Evolutionary conservation across 1,139 yeast genomes (phyloP).

Genomic region (Spathaspora sp.): DNA sequence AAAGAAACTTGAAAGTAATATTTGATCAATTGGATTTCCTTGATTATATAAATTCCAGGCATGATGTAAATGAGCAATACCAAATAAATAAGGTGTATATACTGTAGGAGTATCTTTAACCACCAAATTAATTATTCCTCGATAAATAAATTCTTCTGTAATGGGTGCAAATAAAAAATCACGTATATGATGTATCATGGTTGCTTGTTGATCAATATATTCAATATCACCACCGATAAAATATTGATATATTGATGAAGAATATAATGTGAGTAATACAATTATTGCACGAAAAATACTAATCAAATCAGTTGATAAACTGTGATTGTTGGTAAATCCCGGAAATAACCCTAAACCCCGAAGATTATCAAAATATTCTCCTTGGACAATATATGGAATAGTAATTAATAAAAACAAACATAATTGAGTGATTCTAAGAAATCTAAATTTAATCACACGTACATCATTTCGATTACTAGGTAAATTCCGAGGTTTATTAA

Average conservation of each 20-base stretch:
- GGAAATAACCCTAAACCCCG: constrained; percentile 28
- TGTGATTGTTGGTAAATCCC: constrained; percentile 21
- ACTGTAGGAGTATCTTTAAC: constrained; percentile 14
- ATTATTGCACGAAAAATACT: constrained; percentile 25
- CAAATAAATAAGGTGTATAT: constrained; percentile 72
- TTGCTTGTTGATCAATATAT: constrained; percentile 3
- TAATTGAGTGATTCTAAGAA: constrained; percentile 34
- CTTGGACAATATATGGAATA: constrained; percentile 22
- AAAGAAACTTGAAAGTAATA: constrained; percentile 43
- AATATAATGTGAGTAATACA: constrained; percentile 46
- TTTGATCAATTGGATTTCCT: constrained; percentile 25
- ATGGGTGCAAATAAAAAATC: constrained; percentile 78
- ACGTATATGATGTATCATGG: constrained; percentile 33
- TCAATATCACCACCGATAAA: constrained; percentile 11
- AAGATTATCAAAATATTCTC: constrained; percentile 15
- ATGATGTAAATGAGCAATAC: constrained; percentile 91
- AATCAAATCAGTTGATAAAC: constrained; percentile 21
- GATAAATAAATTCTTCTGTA: constrained; percentile 82
- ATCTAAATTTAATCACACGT: constrained; percentile 34
- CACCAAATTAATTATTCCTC: constrained; percentile 52
- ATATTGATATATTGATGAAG: constrained; percentile 59
- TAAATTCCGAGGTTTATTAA: constrained; percentile 24
- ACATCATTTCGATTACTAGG: constrained; percentile 48
- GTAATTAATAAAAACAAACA: constrained; percentile 27
- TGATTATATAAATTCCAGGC: constrained; percentile 52